Evolutionary conservation across 2,329 filamentous ascomycete genomes (phyloP), one percentile per base, ranked within the genome.

Genomic region (Arthrobotrys megalospora): DNA sequence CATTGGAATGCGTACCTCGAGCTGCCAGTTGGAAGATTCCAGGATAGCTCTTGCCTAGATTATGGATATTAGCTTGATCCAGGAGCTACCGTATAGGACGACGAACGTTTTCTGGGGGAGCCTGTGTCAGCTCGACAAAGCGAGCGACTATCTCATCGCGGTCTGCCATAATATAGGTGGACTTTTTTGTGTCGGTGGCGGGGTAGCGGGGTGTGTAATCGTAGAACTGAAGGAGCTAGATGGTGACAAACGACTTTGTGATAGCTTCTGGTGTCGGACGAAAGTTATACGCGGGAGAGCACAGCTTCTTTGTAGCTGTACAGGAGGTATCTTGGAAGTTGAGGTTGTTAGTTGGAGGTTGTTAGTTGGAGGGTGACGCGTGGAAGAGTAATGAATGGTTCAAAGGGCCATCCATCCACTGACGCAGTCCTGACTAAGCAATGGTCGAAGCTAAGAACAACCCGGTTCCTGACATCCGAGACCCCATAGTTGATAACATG

Each of bases 1-100:
- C 6, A 88, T 92, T 63, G 89, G 87, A 34, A 87, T 14, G 91
- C 91, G 8, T 73, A 86, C 85, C 80, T 88, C 86, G 50, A 93
- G 85, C 82, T 93, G 88, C 91, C 92, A 93, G 80, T 88, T 85
- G 82, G 88, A 90, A 41, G 88, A 87, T 21, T 87, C 86, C 6
- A 95, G 89, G 80, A 92, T 92, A 78, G 91, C 87, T 70, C 87
- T 86, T 55, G 92, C 92, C 91, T 94, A 73, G 36, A 60, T 62
- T 55, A 8, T 1, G 7, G 16, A 16, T 16, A 60, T 67, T 34
- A 65, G 53, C 53, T 47, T 36, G 6, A 21, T 28, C n/a, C 12
- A 58, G 36, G 1, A 48, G 43, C 14, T 45, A 21, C 38, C 32
- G 24, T 28, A 50, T 21, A 38, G 11, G 19, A 14, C 16, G 24